These are phyloP conservation scores for Aspergillus hortae DNA, from an alignment of 2,329 filamentous ascomycete species.

Conservation along the genomic window DNA sequence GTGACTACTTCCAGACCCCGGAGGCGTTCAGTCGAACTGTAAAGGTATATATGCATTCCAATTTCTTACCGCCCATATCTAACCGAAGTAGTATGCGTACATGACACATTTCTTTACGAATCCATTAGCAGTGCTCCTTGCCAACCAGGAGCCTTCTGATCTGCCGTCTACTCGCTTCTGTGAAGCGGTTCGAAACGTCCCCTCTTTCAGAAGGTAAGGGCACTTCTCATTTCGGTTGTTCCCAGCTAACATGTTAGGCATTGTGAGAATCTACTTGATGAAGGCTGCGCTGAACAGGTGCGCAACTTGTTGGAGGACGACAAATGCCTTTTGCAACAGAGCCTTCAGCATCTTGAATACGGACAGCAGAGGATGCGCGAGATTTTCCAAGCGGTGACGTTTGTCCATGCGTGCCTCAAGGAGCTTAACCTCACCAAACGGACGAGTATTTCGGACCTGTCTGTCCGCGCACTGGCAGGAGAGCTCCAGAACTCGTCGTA, in stretches of 20 bases:
- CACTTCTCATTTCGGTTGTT: background rate
- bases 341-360: constrained; percentile 33
- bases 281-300: constrained; percentile 30
- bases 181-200: constrained; percentile 54
- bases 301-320: constrained; percentile 51
- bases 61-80: constrained; percentile 8
- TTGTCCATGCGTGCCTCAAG: constrained; percentile 25
- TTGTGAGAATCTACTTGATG: constrained; percentile 42
- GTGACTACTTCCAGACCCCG: constrained; percentile 58
- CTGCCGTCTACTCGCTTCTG: constrained; percentile 42
- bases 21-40: constrained; percentile 53
- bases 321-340: constrained; percentile 42
- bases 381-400: constrained; percentile 31
- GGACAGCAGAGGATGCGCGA: constrained; percentile 40
- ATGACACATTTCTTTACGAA: constrained; percentile 65
- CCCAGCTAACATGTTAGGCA: constrained; percentile 27
- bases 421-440: constrained; percentile 28
- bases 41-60: constrained; percentile 35
- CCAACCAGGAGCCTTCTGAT: constrained; percentile 17
- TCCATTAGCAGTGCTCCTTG: constrained; percentile 52
- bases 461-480: constrained; percentile 45
- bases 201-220: constrained; percentile 51
- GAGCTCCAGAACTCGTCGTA: constrained; percentile 51
- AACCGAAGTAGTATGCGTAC: constrained; percentile 51
- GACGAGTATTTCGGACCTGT: constrained; percentile 33